Evolutionary conservation across 164 flowering plant genomes (phyloP).

Genomic region (Vitis riparia): DNA sequence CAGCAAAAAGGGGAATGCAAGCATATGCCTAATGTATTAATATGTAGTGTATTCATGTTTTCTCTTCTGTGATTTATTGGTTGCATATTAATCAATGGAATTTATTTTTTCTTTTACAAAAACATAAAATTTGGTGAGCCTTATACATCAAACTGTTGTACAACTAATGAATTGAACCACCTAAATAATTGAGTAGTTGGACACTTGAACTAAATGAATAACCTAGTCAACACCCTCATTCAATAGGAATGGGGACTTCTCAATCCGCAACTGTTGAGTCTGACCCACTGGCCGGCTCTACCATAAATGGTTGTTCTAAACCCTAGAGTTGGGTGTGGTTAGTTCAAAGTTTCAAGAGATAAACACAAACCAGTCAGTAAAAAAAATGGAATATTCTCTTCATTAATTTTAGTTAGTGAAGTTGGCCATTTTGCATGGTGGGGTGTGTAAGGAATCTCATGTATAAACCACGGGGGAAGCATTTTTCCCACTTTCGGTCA

Average conservation of each 20-base stretch:
- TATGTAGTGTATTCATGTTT: neutral
- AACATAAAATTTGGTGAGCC: too few relatives aligned
- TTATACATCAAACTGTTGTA: too few relatives aligned
- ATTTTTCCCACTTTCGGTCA: constrained; percentile 2
- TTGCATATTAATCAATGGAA: neutral
- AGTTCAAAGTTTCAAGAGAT: neutral
- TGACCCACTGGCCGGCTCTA: too few relatives aligned
- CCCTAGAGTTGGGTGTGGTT: constrained; percentile 3
- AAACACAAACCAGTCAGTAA: neutral
- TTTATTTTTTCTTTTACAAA: too few relatives aligned
- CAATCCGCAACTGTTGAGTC: too few relatives aligned
- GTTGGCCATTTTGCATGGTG: constrained; percentile 34
- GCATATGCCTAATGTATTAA: neutral
- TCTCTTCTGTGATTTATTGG: neutral
- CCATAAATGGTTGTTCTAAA: neutral
- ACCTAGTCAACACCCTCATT: neutral
- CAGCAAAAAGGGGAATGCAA: neutral
- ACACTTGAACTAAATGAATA: too few relatives aligned
- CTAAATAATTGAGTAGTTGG: too few relatives aligned
- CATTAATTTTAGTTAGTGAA: constrained; percentile 2
- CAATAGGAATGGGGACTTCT: neutral
- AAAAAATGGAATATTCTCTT: constrained; percentile 14
- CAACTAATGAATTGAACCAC: too few relatives aligned
- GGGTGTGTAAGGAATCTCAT: constrained; percentile 21
- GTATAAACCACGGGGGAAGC: constrained; percentile 15